Percentiles rank a stretch among this genome's conserved stretches.
phyloP scores from a whole-genome alignment of 2,329 filamentous ascomycete genomes.

The Phyllosticta capitalensis region DNA sequence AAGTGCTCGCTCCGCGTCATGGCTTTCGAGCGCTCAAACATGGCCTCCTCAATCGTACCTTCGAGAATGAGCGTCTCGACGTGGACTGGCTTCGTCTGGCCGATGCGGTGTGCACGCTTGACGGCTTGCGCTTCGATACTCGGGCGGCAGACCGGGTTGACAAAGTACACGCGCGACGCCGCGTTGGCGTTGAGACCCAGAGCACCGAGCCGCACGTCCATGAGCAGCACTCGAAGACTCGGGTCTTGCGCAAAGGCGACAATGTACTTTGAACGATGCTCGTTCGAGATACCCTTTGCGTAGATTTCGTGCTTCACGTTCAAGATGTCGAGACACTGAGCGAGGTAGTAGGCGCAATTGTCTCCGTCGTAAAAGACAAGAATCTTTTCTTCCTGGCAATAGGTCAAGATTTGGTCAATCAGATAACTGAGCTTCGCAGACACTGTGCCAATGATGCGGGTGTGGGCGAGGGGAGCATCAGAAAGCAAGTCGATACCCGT shows the following conservation, averaged over 20 bases:
- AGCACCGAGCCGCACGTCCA: constrained; percentile 84
- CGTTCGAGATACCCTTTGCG: constrained; percentile 50
- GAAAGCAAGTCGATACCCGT: constrained; percentile 23
- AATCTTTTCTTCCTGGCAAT: constrained; percentile 70
- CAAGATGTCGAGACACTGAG: constrained; percentile 67
- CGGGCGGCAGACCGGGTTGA: constrained; percentile 79
- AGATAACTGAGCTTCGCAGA: constrained; percentile 86
- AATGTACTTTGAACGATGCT: constrained; percentile 64
- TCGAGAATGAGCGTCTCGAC: constrained; percentile 79
- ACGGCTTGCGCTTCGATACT: constrained; percentile 83
- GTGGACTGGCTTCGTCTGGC: constrained; percentile 65
- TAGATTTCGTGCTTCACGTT: constrained; percentile 57
- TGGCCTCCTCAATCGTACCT: constrained; percentile 75
- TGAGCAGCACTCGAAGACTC: constrained; percentile 68
- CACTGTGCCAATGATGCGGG: constrained; percentile 64
- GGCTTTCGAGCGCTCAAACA: constrained; percentile 60
- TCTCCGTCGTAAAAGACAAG: constrained; percentile 88
- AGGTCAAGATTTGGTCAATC: constrained; percentile 58
- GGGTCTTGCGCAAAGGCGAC: constrained; percentile 63
- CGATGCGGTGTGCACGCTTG: constrained; percentile 80
- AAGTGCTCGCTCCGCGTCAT: constrained; percentile 58
- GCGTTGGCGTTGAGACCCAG: constrained; percentile 78
- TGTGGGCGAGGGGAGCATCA: constrained; percentile 47
- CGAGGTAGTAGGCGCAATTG: constrained; percentile 77
- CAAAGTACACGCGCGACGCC: constrained; percentile 79